A percentile compares a stretch with the other conserved stretches of the same genome.
Conservation (phyloP, 2,329 filamentous ascomycete species). For the Lasiodiplodia gonubiensis region DNA sequence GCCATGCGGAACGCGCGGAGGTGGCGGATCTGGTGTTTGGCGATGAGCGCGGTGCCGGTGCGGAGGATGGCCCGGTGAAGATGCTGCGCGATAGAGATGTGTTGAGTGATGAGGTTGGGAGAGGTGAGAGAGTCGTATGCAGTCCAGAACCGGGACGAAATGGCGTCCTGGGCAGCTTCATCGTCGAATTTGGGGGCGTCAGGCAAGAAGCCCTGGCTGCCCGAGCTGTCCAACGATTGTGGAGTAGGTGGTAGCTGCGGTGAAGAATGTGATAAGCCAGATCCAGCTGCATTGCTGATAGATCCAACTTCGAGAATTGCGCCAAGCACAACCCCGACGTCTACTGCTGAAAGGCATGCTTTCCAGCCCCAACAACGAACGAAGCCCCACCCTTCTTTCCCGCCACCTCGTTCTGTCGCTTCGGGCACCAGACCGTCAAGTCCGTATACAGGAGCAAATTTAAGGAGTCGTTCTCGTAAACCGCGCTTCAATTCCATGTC, state of each 20-base stretch:
- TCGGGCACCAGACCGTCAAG: slow-evolving; percentile 87
- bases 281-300: slow-evolving; percentile 31
- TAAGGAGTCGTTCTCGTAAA: slow-evolving; percentile 81
- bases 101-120: slow-evolving; percentile 74
- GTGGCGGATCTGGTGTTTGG: slow-evolving; percentile 93
- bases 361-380: slow-evolving; percentile 98
- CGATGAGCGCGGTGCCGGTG: slow-evolving; percentile 87
- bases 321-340: slow-evolving; percentile 90
- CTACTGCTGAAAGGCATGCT: slow-evolving; percentile 88
- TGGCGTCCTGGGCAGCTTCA: slow-evolving; percentile 49
- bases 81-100: slow-evolving; percentile 83
- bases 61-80: slow-evolving; percentile 91
- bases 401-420: slow-evolving; percentile 71
- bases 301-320: slow-evolving; percentile 88
- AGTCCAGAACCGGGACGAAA: slow-evolving; percentile 61
- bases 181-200: slow-evolving; percentile 32
- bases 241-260: slow-evolving; percentile 34
- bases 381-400: slow-evolving; percentile 95
- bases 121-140: slow-evolving; percentile 62
- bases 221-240: slow-evolving; percentile 19
- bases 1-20: slow-evolving; percentile 92
- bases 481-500: slow-evolving; percentile 95
- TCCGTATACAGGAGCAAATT: slow-evolving; percentile 91
- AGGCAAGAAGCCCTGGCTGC: slow-evolving; percentile 33
- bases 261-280: neutral